Conservation (phyloP, 2,329 filamentous ascomycete species). For the Akanthomyces dipterigenus region DNA sequence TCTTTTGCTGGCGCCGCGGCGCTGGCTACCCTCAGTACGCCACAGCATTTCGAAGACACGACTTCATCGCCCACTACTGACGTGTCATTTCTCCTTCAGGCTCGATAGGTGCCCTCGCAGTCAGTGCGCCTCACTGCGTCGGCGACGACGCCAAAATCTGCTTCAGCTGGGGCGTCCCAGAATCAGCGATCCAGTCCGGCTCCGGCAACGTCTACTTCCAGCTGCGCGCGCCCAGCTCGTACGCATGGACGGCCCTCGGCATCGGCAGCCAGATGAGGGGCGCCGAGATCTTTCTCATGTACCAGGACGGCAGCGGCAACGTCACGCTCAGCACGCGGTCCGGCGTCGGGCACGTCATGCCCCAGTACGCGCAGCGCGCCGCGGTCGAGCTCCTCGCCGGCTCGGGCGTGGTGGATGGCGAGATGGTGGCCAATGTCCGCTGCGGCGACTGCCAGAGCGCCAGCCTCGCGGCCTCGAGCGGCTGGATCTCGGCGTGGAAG, state of each 20-base stretch:
- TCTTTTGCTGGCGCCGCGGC: constrained; percentile 1
- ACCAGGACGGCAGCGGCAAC: constrained; percentile 50
- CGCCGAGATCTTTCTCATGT: constrained; percentile 57
- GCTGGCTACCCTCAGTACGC: constrained; percentile 9
- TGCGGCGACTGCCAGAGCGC: constrained; percentile 48
- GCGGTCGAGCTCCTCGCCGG: constrained; percentile 49
- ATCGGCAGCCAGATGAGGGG: constrained; percentile 49
- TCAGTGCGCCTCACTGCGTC: constrained; percentile 34
- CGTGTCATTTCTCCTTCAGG: background rate
- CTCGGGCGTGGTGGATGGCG: constrained; percentile 45
- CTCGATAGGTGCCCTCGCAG: constrained; percentile 17
- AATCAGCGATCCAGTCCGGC: constrained; percentile 37
- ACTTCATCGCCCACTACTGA: background rate
- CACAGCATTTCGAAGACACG: background rate
- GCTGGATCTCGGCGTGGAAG: constrained; percentile 52
- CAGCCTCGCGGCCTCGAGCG: constrained; percentile 31
- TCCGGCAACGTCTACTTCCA: constrained; percentile 56
- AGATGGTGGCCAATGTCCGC: constrained; percentile 54
- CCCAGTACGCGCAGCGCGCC: constrained; percentile 36
- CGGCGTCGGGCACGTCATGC: constrained; percentile 41
- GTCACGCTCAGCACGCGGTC: constrained; percentile 54
- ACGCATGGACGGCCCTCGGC: constrained; percentile 52
- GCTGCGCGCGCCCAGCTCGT: constrained; percentile 45
- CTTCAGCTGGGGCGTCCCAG: constrained; percentile 50
- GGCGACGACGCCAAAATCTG: constrained; percentile 36